A percentile compares a stretch with the other conserved stretches of the same genome.
Conservation (phyloP, 1,139 yeast species). For the Sugiyamaella castrensis region DNA sequence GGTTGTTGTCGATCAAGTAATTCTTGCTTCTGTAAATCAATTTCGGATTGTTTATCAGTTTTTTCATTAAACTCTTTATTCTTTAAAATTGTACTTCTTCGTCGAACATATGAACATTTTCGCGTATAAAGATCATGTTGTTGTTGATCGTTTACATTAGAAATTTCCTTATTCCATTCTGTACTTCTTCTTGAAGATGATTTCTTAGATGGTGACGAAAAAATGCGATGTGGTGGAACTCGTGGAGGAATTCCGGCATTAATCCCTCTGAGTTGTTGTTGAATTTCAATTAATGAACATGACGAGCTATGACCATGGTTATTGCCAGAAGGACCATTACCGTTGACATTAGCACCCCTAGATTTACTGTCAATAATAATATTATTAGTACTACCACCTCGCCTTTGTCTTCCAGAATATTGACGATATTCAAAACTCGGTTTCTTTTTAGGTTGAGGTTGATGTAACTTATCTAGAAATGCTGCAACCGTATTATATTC, state of each 20-base stretch:
- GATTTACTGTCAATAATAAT: no score
- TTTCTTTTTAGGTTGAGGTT: conserved; percentile 12
- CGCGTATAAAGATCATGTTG: conserved; percentile 26
- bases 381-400: no score
- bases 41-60: no score
- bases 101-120: conserved; percentile 27
- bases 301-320: conserved; percentile 1
- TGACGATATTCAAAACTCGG: conserved; percentile 19
- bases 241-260: conserved; percentile 33
- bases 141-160: conserved; percentile 4
- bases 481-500: not conserved
- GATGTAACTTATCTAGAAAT: conserved; percentile 5
- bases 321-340: not conserved
- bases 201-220: conserved; percentile 14
- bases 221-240: conserved; percentile 29
- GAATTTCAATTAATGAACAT: conserved; percentile 7
- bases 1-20: no score
- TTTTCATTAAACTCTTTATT: not conserved
- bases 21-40: not conserved
- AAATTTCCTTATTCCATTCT: conserved; percentile 1
- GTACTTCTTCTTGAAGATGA: conserved; percentile 5
- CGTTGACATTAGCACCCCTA: not conserved
- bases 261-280: conserved; percentile 11
- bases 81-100: conserved; percentile 8
- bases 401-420: conserved; percentile 1